Evolutionary conservation across 768 basidiomycete genomes (phyloP), one percentile per base, ranked within the genome.

Genomic region (Atractiella rhizophila): DNA sequence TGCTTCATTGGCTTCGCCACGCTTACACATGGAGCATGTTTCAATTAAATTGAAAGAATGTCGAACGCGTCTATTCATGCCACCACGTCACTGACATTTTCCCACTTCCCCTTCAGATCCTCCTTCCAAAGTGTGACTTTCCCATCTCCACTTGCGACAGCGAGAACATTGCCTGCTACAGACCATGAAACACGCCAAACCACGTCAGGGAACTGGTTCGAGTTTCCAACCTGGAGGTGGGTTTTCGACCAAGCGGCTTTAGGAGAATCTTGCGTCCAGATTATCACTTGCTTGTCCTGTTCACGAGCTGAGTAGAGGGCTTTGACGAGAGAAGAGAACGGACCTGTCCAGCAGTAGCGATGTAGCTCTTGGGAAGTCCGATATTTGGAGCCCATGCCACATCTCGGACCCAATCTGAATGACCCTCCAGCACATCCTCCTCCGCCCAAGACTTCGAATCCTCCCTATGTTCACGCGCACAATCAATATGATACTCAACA

Each of bases 121-220:
- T 98, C 91, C 60, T 98, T 98, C 88, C 91, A 98, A 37, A 94
- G 63, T 7, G 79, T 83, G 18, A 98, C 88, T 61, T 91, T 94
- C 11, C 91, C 88, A 55, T 98, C 91, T 9, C 85, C 52, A 59
- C 83, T 88, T 57, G 81, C 83, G 32, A 96, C 91, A 0, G 86
- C 86, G 34, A 98, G 66, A 38, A 98, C 69, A 55, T 94, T 96
- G 15, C 88, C 88, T 1, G 86, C 81, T 20, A 94, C 68, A 49
- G 81, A 86, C 91, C 91, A 98, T 33, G 79, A 82, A 26, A 94
- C 83, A n/a, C 86, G 70, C 91, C 88, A 98, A 20, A 94, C 85
- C 4, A 85, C 82, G 56, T 96, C 88, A 2, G 82, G 80, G 63
- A 96, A 96, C 57, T 77, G 83, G 19, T 60, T 6, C 64, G 63